Conservation (phyloP, 2,329 filamentous ascomycete genomes). For the Fusarium concolor region DNA sequence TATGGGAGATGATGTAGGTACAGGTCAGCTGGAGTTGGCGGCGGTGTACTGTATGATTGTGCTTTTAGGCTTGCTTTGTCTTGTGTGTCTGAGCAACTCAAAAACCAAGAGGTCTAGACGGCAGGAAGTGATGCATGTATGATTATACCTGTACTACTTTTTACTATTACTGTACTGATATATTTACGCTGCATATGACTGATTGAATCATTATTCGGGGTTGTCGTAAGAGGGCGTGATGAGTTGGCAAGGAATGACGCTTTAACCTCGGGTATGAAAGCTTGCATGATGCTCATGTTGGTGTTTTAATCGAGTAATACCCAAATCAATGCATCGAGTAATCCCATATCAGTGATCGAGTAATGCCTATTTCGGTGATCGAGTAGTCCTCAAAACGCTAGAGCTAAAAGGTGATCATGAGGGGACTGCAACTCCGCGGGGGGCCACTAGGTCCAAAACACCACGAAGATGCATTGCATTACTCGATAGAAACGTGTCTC, state of each 20-base stretch:
- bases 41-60: conserved; percentile 39
- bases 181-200: conserved; percentile 20
- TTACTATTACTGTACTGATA: conserved; percentile 17
- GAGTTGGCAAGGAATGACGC: conserved; percentile 1
- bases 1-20: neutral
- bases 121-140: conserved; percentile 37
- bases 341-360: neutral
- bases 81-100: conserved; percentile 22
- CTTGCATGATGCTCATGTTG: conserved; percentile 10
- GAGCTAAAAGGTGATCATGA: neutral
- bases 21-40: conserved; percentile 17
- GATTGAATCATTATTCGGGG: conserved; percentile 9
- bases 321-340: conserved; percentile 4
- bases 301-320: conserved; percentile 34
- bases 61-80: conserved; percentile 25
- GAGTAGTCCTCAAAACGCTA: neutral
- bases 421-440: conserved; percentile 19
- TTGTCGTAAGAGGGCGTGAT: conserved; percentile 8
- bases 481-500: conserved; percentile 34
- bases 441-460: conserved; percentile 14
- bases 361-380: too few relatives aligned
- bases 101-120: conserved; percentile 18
- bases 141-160: conserved; percentile 37
- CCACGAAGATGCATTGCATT: conserved; percentile 15
- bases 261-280: conserved; percentile 6